These are phyloP conservation scores for Hylodesmum podocarpum DNA, from an alignment of 306 rosid species.

Conservation along the genomic window DNA sequence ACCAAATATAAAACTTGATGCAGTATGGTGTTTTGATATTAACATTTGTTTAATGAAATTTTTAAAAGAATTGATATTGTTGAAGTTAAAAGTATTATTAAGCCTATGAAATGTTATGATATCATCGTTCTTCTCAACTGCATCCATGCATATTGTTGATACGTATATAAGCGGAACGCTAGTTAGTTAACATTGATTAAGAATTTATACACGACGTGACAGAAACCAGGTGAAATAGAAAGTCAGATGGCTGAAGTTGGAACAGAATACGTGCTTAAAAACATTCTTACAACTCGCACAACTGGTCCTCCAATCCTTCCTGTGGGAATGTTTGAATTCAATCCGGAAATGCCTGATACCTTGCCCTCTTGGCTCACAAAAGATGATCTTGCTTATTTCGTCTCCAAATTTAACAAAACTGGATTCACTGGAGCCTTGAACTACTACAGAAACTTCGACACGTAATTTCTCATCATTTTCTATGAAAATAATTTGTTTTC, in stretches of 20 bases:
- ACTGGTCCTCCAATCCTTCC: conserved; percentile 41
- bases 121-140: no score
- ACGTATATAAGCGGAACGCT: no score
- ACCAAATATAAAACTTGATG: no score
- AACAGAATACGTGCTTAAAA: conserved; percentile 28
- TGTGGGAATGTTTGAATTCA: conserved; percentile 29
- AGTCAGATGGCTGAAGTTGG: conserved; percentile 23
- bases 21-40: no score
- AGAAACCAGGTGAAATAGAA: conserved; percentile 32
- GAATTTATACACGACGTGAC: no score
- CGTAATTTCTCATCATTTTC: conserved; percentile 2
- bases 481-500: no score
- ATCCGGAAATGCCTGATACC: not conserved
- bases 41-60: no score
- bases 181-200: no score
- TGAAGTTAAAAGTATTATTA: no score
- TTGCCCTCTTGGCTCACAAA: conserved; percentile 54
- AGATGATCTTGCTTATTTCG: conserved; percentile 43
- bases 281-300: conserved; percentile 23
- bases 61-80: no score
- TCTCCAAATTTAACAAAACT: conserved; percentile 35
- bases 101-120: no score
- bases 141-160: no score
- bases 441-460: conserved; percentile 39
- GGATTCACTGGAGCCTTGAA: conserved; percentile 52